These are phyloP conservation scores for Salinomyces thailandicus DNA, from an alignment of 2,329 filamentous ascomycete species.

Conservation along the genomic window DNA sequence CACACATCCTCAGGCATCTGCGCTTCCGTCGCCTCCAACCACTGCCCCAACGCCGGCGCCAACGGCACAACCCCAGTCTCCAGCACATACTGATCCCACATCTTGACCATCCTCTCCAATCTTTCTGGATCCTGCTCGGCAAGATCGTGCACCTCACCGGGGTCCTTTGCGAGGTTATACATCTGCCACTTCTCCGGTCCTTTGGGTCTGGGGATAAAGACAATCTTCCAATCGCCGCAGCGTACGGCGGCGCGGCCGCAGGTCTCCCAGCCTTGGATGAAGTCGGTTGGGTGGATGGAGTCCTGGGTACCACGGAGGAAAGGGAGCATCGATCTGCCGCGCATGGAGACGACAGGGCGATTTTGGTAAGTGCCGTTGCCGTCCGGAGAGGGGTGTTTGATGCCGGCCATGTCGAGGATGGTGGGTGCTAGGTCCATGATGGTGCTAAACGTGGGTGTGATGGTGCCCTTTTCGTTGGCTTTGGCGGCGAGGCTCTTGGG, in stretches of 20 bases:
- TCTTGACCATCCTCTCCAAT: conserved; percentile 39
- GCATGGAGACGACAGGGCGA: conserved; percentile 42
- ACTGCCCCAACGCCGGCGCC: conserved; percentile 47
- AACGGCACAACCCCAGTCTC: conserved; percentile 52
- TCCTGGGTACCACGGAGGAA: conserved; percentile 27
- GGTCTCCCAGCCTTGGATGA: conserved; percentile 48
- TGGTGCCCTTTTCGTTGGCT: conserved; percentile 20
- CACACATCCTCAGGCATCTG: conserved; percentile 56
- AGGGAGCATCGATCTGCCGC: conserved; percentile 39
- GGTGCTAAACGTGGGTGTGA: conserved; percentile 42
- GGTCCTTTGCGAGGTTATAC: conserved; percentile 44
- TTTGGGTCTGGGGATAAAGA: conserved; percentile 47
- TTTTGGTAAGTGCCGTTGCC: conserved; percentile 33
- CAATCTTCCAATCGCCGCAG: conserved; percentile 47
- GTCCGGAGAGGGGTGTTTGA: conserved; percentile 42
- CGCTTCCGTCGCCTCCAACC: conserved; percentile 50
- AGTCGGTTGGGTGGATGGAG: conserved; percentile 41
- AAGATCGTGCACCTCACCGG: conserved; percentile 37
- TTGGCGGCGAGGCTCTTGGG: conserved; percentile 13
- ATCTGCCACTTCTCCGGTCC: conserved; percentile 48
- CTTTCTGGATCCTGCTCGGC: conserved; percentile 31
- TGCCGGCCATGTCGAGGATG: conserved; percentile 39
- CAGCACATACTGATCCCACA: conserved; percentile 49
- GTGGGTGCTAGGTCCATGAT: conserved; percentile 35
- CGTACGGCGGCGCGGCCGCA: conserved; percentile 46